Evolutionary conservation across 768 basidiomycete genomes (phyloP), one percentile per base, ranked within the genome.

Genomic region (Trametes meyenii): DNA sequence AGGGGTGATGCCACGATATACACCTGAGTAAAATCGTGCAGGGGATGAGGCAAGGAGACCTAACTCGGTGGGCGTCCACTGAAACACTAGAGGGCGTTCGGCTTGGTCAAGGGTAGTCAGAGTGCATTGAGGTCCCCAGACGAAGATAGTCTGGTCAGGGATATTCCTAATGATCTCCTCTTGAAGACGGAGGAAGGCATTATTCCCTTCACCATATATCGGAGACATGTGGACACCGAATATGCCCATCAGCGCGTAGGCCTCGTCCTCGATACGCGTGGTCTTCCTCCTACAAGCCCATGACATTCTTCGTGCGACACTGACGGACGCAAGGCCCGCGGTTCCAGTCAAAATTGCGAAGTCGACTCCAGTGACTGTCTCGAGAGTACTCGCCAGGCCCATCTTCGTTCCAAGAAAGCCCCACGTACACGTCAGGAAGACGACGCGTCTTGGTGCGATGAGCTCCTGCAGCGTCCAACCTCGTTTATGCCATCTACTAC

Each of bases 211-310:
- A 1, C 60, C 54, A n/a, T 61, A 61, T 14, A 50, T 44, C 0
- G 53, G 50, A 16, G 53, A 13, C 38, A 61, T 46, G 44, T 49
- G 55, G 54, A 61, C 50, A 8, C 53, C 54, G 42, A 61, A 61
- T 17, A 61, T 49, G 21, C 60, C 54, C 48, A 61, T 55, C 16
- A 56, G 46, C 29, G 44, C 50, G 55, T 61, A 61, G 4, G 60
- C 60, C 48, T 44, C 21, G 48, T 61, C 60, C 39, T 61, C 60
- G 21, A 49, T 48, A 6, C 48, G 33, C 21, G 53, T 61, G 7
- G 60, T 55, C 19, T 36, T n/a, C 36, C 60, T 36, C 8, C 23
- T 43, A 26, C 54, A 33, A 6, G 60, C 60, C 60, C 60, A 61
- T 13, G 48, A 45, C 60, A 61, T 55, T 13, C 50, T 39, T 13